A percentile compares a stretch with the other conserved stretches of the same genome.
Conservation (phyloP, 306 rosid genomes). For the Cucurbita moschata region DNA sequence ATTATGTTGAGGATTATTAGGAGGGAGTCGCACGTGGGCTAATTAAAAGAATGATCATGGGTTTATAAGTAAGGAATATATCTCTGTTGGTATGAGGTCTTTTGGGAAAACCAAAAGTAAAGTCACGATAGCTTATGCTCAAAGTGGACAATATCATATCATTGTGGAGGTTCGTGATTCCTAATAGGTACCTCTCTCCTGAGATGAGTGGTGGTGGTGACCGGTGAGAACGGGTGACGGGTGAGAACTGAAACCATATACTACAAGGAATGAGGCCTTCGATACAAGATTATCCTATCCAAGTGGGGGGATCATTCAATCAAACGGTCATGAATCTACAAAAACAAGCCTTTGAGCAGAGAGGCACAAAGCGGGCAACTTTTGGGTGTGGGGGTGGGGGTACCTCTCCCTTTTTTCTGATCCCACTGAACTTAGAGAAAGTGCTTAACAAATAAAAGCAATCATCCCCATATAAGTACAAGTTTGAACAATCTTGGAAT, state of each 20-base stretch:
- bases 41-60: too few relatives aligned
- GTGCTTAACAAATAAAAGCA: background rate
- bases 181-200: background rate
- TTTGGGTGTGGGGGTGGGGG: background rate
- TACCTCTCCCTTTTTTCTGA: background rate
- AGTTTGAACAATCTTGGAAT: background rate
- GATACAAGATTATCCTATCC: background rate
- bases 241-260: background rate
- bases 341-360: background rate
- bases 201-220: background rate
- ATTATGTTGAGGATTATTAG: too few relatives aligned
- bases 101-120: too few relatives aligned
- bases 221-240: background rate
- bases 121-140: too few relatives aligned
- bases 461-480: background rate
- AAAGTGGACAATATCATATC: too few relatives aligned
- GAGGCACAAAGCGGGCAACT: background rate
- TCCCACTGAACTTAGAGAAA: background rate
- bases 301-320: background rate
- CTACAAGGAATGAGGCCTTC: background rate
- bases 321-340: background rate
- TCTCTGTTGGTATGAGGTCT: too few relatives aligned
- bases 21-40: too few relatives aligned
- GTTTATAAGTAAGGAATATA: too few relatives aligned
- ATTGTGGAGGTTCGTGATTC: too few relatives aligned